These are phyloP conservation scores for Morella rubra DNA, from an alignment of 306 rosid species.

Conservation along the genomic window DNA sequence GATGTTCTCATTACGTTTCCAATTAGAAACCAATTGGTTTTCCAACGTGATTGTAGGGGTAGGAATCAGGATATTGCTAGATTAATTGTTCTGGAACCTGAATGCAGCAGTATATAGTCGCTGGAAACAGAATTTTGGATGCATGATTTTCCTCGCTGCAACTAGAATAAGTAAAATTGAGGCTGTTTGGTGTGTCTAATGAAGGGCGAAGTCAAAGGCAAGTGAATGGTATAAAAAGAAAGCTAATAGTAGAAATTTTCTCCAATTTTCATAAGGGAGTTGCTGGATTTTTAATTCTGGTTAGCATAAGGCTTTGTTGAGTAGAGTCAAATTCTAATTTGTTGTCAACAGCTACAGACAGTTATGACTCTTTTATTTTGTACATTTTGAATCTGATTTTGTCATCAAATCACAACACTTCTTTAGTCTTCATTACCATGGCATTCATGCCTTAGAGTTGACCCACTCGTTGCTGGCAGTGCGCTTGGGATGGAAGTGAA, in stretches of 20 bases:
- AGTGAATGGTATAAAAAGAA: background rate
- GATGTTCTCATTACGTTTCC: background rate
- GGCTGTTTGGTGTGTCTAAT: constrained; percentile 1
- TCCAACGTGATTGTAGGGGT: too few species aligned
- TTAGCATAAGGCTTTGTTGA: background rate
- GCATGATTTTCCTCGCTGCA: background rate
- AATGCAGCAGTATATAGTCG: background rate
- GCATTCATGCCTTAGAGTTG: background rate
- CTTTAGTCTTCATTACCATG: background rate
- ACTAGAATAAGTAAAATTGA: background rate
- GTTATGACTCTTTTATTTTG: too few species aligned
- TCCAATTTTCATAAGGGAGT: too few species aligned
- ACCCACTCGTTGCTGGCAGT: background rate
- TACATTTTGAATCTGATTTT: background rate
- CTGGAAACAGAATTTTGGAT: background rate
- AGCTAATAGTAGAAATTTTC: too few species aligned
- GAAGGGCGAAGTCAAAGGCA: background rate
- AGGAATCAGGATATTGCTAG: background rate
- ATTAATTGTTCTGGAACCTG: background rate
- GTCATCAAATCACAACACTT: background rate
- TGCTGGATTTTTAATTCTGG: background rate
- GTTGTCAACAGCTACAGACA: too few species aligned
- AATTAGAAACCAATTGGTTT: background rate
- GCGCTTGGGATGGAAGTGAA: background rate
- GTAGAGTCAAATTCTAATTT: background rate